phyloP scores from a whole-genome alignment of 1,284 basidiomycete species.

The Porogramme epimiltina region DNA sequence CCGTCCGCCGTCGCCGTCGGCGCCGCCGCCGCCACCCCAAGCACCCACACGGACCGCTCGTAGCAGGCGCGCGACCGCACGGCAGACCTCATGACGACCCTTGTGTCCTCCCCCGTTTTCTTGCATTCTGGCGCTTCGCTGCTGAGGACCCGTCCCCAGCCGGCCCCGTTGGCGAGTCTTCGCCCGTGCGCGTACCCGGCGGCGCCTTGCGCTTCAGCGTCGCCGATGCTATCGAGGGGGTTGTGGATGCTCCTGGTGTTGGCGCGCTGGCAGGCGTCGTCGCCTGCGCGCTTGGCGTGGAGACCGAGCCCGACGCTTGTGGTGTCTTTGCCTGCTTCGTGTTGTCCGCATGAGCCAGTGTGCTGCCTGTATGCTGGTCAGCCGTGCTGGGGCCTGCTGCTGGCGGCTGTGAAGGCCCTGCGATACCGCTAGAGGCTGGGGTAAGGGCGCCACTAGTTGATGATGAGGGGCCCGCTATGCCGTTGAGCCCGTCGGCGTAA shows the following conservation, averaged over 20 bases:
- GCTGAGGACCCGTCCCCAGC: conserved; percentile 45
- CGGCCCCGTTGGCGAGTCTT: conserved; percentile 49
- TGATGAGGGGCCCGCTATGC: conserved; percentile 1
- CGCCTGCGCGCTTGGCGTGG: conserved; percentile 40
- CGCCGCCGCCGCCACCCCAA: neutral
- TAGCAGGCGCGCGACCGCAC: conserved; percentile 10
- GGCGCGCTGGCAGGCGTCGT: conserved; percentile 32
- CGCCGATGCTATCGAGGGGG: conserved; percentile 53
- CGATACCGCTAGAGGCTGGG: neutral
- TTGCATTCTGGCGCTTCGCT: conserved; percentile 48
- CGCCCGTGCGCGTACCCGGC: conserved; percentile 39
- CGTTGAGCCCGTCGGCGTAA: conserved; percentile 9
- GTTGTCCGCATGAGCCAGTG: conserved; percentile 42
- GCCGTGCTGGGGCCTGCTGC: conserved; percentile 23
- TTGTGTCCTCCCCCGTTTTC: conserved; percentile 52
- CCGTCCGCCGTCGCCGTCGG: neutral
- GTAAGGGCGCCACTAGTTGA: neutral
- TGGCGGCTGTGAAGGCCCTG: conserved; percentile 7
- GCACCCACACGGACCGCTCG: conserved; percentile 19
- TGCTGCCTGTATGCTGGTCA: conserved; percentile 47
- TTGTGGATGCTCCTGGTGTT: conserved; percentile 37
- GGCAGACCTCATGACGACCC: conserved; percentile 39
- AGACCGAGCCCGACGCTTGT: conserved; percentile 38
- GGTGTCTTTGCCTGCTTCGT: conserved; percentile 54
- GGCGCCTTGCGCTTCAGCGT: conserved; percentile 64